phyloP scores from a whole-genome alignment of 2,329 filamentous ascomycete species.

The Periconia digitata region DNA sequence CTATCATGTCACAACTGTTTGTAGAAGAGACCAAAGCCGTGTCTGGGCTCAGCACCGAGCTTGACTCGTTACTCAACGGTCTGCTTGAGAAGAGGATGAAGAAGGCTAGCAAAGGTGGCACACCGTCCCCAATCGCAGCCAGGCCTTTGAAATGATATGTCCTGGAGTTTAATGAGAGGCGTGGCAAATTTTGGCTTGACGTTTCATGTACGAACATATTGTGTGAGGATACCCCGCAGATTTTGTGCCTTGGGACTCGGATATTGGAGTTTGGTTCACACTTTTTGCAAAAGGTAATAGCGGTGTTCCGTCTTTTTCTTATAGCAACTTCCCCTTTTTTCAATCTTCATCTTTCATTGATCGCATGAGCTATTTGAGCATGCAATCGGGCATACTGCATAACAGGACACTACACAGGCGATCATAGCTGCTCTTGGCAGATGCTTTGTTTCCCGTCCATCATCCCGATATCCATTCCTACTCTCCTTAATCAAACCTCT shows the following conservation, averaged over 20 bases:
- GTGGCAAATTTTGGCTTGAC: background rate
- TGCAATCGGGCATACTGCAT: background rate
- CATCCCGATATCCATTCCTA: background rate
- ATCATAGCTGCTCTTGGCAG: background rate
- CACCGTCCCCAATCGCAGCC: background rate
- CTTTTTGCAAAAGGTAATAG: background rate
- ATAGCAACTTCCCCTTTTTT: background rate
- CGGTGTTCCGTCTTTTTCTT: background rate
- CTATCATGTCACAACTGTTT: constrained; percentile 78
- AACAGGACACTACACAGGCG: background rate
- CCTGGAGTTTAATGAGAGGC: background rate
- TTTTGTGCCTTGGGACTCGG: background rate
- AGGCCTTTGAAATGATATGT: background rate
- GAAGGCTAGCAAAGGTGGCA: constrained; percentile 6
- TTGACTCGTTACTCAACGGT: constrained; percentile 83
- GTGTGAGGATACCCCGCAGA: background rate
- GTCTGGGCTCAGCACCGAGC: constrained; percentile 83
- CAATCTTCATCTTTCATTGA: background rate
- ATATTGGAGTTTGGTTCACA: background rate
- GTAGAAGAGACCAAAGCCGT: constrained; percentile 83
- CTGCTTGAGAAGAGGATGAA: constrained; percentile 62
- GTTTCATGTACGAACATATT: constrained; percentile 1
- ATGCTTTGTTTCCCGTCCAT: background rate
- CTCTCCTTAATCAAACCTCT: background rate
- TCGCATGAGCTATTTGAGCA: background rate